Percentiles rank a stretch among this genome's conserved stretches.
These are phyloP conservation scores for Annulohypoxylon nitens DNA, from an alignment of 495 filamentous ascomycete genomes.

Conservation along the genomic window DNA sequence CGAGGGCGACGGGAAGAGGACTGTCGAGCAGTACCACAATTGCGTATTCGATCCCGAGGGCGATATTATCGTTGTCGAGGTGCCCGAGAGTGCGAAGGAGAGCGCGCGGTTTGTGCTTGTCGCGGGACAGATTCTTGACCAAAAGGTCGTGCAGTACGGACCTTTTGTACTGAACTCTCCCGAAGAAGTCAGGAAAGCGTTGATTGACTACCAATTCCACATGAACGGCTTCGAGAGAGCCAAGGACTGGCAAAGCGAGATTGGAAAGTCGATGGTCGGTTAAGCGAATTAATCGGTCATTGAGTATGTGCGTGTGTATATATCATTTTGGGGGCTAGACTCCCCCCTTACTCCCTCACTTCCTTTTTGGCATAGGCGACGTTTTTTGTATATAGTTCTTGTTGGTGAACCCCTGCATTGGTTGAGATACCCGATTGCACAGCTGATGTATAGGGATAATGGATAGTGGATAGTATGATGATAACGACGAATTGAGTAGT, in stretches of 20 bases:
- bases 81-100: slow-evolving; percentile 75
- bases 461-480: slow-evolving; percentile 3
- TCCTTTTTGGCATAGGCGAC: not conserved
- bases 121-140: slow-evolving; percentile 87
- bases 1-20: slow-evolving; percentile 66
- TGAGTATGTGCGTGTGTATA: not conserved
- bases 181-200: slow-evolving; percentile 90
- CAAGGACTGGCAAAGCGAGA: slow-evolving; percentile 87
- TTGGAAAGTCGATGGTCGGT: slow-evolving; percentile 77
- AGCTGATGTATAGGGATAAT: slow-evolving; percentile 23
- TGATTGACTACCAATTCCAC: slow-evolving; percentile 86
- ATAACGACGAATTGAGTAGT: slow-evolving; percentile 29
- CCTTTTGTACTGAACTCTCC: slow-evolving; percentile 89
- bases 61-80: slow-evolving; percentile 76
- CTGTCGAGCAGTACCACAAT: slow-evolving; percentile 82
- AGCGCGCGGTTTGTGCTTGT: slow-evolving; percentile 81
- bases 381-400: slow-evolving; percentile 37
- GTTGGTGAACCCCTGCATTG: not conserved
- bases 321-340: not conserved
- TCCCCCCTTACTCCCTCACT: not conserved
- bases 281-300: slow-evolving; percentile 23
- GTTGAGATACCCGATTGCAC: slow-evolving; percentile 34
- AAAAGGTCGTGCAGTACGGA: slow-evolving; percentile 95
- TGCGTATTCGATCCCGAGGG: slow-evolving; percentile 88
- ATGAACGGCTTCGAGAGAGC: slow-evolving; percentile 93